Conservation (phyloP, 129 eudicot species). For the Solidago caesia region DNA sequence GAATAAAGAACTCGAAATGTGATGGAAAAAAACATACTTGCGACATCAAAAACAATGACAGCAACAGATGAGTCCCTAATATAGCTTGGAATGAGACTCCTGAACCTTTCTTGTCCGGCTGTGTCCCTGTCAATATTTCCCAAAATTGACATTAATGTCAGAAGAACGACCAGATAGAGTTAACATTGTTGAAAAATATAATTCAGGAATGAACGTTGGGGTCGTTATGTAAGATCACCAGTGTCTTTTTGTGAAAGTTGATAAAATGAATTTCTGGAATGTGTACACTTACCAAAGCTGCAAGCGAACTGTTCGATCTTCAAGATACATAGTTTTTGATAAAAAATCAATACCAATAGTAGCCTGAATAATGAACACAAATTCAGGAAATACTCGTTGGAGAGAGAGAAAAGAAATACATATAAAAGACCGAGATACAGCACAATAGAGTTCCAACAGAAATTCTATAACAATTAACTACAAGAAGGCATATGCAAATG, state of each 20-base stretch:
- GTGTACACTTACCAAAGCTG: slow-evolving; percentile 63
- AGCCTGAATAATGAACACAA: slow-evolving; percentile 49
- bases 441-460: neutral
- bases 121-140: slow-evolving; percentile 57
- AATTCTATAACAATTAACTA: neutral
- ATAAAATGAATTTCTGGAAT: neutral
- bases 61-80: slow-evolving; percentile 87
- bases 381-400: slow-evolving; percentile 7
- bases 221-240: neutral
- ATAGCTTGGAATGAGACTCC: slow-evolving; percentile 90
- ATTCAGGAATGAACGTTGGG: neutral
- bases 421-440: slow-evolving; percentile 3
- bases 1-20: no score
- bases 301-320: slow-evolving; percentile 84
- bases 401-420: neutral
- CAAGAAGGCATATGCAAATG: slow-evolving; percentile 4
- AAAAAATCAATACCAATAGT: slow-evolving; percentile 82
- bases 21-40: slow-evolving; percentile 47
- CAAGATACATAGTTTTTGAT: slow-evolving; percentile 92
- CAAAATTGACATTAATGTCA: slow-evolving; percentile 4
- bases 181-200: neutral
- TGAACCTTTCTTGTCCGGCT: slow-evolving; percentile 87
- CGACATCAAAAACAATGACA: slow-evolving; percentile 79
- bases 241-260: neutral
- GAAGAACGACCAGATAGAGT: neutral